phyloP scores from a whole-genome alignment of 805 yeast genomes.

The Schizosaccharomyces osmophilus region DNA sequence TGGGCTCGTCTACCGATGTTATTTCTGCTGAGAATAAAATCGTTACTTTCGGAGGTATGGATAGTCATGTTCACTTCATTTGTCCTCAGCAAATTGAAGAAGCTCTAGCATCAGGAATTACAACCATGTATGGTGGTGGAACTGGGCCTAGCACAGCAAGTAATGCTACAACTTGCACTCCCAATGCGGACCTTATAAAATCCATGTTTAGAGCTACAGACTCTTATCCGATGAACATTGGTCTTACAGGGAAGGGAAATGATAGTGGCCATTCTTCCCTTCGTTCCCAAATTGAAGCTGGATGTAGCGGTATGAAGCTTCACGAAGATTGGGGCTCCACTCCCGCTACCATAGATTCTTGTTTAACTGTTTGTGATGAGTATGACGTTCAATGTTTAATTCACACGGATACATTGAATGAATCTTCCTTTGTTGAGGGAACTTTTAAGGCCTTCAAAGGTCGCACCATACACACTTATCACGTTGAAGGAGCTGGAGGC shows the following conservation, averaged over 20 bases:
- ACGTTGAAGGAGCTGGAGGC: conserved; percentile 3
- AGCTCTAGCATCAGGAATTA: conserved; percentile 1
- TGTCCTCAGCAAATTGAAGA: conserved; percentile 3
- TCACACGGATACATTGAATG: conserved; percentile 3
- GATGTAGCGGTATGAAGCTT: background rate
- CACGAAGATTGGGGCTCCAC: conserved; percentile 4
- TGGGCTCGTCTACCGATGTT: conserved; percentile 2
- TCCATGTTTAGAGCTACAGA: conserved; percentile 1
- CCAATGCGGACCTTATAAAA: background rate
- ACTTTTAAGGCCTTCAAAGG: conserved; percentile 2
- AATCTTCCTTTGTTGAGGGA: conserved; percentile 2
- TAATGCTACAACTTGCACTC: conserved; percentile 3
- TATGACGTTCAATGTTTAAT: conserved; percentile 3
- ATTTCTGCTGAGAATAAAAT: conserved; percentile 2
- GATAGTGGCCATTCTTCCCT: background rate
- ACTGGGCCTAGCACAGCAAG: conserved; percentile 2
- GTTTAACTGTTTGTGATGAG: conserved; percentile 3
- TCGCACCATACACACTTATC: conserved; percentile 3
- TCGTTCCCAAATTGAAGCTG: conserved; percentile 2
- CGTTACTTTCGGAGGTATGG: conserved; percentile 2
- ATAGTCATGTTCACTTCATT: conserved; percentile 2
- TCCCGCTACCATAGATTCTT: conserved; percentile 3
- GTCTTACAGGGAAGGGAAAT: conserved; percentile 2
- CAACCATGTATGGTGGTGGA: conserved; percentile 3
- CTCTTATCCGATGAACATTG: conserved; percentile 1